A percentile compares a stretch with the other conserved stretches of the same genome.
Conservation (phyloP, 805 yeast species). For the Ogataea trehalophila region DNA sequence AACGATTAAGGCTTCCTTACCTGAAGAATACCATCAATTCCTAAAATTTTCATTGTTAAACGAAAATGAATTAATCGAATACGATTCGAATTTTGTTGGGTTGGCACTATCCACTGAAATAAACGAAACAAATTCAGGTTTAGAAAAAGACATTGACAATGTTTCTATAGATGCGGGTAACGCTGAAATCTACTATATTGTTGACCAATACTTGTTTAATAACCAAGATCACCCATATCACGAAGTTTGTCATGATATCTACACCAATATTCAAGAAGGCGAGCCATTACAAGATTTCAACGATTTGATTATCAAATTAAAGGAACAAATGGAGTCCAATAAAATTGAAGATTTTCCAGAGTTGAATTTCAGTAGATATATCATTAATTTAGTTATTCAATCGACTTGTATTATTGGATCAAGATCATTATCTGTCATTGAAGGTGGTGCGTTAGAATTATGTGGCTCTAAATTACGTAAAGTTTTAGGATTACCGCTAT, state of each 20-base stretch:
- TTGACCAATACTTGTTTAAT: conserved; percentile 31
- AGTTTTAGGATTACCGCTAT: conserved; percentile 21
- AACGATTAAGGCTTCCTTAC: conserved; percentile 68
- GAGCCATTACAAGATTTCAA: conserved; percentile 26
- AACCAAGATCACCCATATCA: conserved; percentile 30
- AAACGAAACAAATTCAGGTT: conserved; percentile 12
- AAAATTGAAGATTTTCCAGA: conserved; percentile 12
- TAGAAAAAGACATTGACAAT: conserved; percentile 17
- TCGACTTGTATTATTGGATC: conserved; percentile 78
- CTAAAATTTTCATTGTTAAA: conserved; percentile 39
- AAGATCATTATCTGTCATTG: conserved; percentile 77
- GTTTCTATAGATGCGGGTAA: conserved; percentile 20
- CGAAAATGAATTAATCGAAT: conserved; percentile 31
- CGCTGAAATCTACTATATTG: conserved; percentile 27
- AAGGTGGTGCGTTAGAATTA: conserved; percentile 40
- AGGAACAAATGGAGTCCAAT: conserved; percentile 12
- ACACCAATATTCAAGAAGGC: conserved; percentile 30
- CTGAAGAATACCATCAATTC: conserved; percentile 48
- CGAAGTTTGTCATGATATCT: conserved; percentile 29
- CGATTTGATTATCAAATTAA: conserved; percentile 21
- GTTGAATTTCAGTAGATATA: conserved; percentile 33
- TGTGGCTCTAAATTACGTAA: conserved; percentile 24
- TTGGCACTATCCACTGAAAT: conserved; percentile 18
- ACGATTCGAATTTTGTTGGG: conserved; percentile 34
- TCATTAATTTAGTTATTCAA: conserved; percentile 62